Evolutionary conservation across 306 rosid species (phyloP).

Genomic region (Rubus parviflorus): DNA sequence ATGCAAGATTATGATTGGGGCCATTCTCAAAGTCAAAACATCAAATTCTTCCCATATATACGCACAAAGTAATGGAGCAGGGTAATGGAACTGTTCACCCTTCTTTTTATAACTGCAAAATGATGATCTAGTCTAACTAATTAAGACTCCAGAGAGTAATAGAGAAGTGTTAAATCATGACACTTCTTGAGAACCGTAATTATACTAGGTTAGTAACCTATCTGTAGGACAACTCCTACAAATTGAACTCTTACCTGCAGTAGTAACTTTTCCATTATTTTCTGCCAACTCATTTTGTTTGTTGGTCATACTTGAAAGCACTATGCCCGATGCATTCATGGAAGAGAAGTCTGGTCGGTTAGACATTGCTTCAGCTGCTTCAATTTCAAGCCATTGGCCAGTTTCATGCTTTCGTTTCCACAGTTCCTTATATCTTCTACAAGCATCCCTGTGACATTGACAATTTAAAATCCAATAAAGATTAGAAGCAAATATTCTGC

Average conservation of each 20-base stretch:
- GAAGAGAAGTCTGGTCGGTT: conserved; percentile 60
- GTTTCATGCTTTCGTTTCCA: conserved; percentile 97
- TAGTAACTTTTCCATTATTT: conserved; percentile 49
- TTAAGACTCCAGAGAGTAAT: neutral
- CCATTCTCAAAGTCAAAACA: conserved; percentile 2
- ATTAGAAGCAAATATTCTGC: conserved; percentile 15
- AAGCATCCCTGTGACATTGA: conserved; percentile 69
- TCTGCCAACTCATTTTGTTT: conserved; percentile 49
- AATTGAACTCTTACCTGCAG: conserved; percentile 47
- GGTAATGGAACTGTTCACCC: neutral
- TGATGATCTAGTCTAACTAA: conserved; percentile 10
- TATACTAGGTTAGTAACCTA: conserved; percentile 12
- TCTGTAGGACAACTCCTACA: conserved; percentile 5
- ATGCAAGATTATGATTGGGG: neutral
- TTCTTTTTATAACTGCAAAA: neutral
- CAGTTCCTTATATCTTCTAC: conserved; percentile 68
- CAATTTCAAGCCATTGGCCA: conserved; percentile 98
- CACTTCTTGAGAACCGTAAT: neutral
- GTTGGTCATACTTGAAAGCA: conserved; percentile 58
- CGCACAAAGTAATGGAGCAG: neutral
- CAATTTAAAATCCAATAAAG: conserved; percentile 16
- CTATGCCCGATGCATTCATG: conserved; percentile 60
- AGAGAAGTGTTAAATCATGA: neutral
- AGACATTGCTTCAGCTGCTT: conserved; percentile 74
- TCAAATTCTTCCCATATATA: neutral